Evolutionary conservation across 345 rosid species (phyloP).

Genomic region (Arabis alpina): DNA sequence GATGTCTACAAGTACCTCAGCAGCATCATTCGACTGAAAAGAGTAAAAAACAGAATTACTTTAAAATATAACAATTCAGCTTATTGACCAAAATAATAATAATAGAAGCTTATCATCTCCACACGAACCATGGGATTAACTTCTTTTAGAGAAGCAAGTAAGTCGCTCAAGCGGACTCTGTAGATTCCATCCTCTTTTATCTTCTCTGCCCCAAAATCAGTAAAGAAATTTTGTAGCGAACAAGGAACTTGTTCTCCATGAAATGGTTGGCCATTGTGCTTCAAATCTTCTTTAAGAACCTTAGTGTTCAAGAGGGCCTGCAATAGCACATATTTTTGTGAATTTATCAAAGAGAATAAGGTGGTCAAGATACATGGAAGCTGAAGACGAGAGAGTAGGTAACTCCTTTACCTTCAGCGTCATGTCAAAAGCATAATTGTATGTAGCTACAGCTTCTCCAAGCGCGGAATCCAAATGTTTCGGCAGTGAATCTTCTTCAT

Average conservation of each 20-base stretch:
- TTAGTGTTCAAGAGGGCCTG: constrained; percentile 35
- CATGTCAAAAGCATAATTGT: constrained; percentile 31
- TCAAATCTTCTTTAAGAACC: constrained; percentile 22
- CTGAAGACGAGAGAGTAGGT: not conserved
- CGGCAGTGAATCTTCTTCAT: constrained; percentile 8
- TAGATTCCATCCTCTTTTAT: no score
- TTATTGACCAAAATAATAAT: not conserved
- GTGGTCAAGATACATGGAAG: not conserved
- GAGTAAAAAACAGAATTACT: not conserved
- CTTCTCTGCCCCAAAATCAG: no score
- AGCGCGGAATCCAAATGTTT: constrained; percentile 11
- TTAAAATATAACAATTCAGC: not conserved
- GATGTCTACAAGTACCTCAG: constrained; percentile 23
- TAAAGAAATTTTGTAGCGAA: constrained; percentile 13
- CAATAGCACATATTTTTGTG: not conserved
- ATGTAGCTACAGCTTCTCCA: constrained; percentile 17
- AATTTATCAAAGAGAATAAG: not conserved
- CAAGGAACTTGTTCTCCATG: constrained; percentile 20
- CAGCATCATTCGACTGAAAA: constrained; percentile 25
- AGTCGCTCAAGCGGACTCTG: not conserved
- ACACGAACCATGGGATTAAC: constrained; percentile 25
- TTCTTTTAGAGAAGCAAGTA: constrained; percentile 18
- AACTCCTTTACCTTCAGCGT: constrained; percentile 34
- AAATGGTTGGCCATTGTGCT: not conserved
- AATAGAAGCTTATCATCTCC: not conserved